A percentile compares a stretch with the other conserved stretches of the same genome.
These are phyloP conservation scores for Bryoglossum gracile DNA, from an alignment of 495 filamentous ascomycete species.

Conservation along the genomic window DNA sequence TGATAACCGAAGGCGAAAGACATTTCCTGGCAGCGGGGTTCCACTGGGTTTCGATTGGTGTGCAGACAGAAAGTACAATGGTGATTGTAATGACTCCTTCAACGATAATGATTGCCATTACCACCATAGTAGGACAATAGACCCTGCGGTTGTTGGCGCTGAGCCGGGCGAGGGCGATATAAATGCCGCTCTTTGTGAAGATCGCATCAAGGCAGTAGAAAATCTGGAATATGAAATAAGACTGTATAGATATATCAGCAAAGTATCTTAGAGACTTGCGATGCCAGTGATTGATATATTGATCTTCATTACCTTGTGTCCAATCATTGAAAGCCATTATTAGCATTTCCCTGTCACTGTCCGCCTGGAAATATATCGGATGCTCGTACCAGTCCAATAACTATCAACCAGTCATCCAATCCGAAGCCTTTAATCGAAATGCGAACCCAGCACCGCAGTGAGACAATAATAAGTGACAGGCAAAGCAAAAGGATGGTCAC, in stretches of 20 bases:
- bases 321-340: neutral
- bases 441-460: slow-evolving; percentile 1
- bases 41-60: neutral
- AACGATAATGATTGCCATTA: neutral
- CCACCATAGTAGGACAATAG: neutral
- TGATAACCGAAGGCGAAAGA: neutral
- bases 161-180: neutral
- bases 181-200: neutral
- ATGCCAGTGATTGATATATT: neutral
- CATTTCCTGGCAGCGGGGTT: neutral
- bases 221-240: neutral
- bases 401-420: slow-evolving; percentile 1
- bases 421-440: neutral
- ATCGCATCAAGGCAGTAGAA: neutral
- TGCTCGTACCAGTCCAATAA: neutral
- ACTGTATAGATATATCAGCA: neutral
- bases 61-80: neutral
- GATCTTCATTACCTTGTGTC: neutral
- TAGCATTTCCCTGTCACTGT: neutral
- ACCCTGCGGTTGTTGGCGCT: neutral
- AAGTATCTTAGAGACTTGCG: neutral
- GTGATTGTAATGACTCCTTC: neutral
- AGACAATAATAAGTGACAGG: slow-evolving; percentile 1
- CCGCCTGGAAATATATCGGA: neutral
- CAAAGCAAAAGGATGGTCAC: neutral